Evolutionary conservation across 2,329 filamentous ascomycete species (phyloP).

Genomic region (Fragosphaeria purpurea): DNA sequence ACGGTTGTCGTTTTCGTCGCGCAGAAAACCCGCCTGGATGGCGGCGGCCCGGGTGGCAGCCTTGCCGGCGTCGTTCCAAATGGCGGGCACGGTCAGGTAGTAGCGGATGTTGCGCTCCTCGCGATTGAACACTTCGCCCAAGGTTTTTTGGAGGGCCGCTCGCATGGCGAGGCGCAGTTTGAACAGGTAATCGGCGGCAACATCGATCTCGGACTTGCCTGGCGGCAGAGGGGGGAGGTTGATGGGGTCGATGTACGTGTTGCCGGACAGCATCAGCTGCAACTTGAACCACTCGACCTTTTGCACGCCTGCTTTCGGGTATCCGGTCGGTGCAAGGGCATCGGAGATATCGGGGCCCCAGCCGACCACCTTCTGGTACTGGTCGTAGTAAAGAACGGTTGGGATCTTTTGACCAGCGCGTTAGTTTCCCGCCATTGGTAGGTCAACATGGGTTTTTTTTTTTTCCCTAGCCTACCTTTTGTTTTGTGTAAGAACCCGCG

Average conservation of each 20-base stretch:
- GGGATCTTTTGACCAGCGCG: constrained; percentile 57
- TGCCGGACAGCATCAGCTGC: constrained; percentile 95
- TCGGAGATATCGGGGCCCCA: constrained; percentile 98
- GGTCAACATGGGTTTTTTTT: background rate
- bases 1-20: constrained; percentile 95
- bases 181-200: constrained; percentile 98
- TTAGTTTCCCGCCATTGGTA: background rate
- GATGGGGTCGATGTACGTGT: constrained; percentile 98
- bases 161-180: constrained; percentile 96
- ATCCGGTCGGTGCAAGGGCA: constrained; percentile 89
- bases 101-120: constrained; percentile 98
- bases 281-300: constrained; percentile 99
- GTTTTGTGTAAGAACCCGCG: constrained; percentile 93
- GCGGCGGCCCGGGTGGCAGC: constrained; percentile 91
- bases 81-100: constrained; percentile 96
- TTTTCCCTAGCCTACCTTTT: constrained; percentile 58
- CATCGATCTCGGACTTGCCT: constrained; percentile 97
- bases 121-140: constrained; percentile 94
- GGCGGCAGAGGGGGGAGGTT: constrained; percentile 94
- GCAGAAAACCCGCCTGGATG: constrained; percentile 90
- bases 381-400: constrained; percentile 98
- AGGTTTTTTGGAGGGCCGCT: constrained; percentile 86
- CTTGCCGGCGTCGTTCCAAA: constrained; percentile 98
- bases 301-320: constrained; percentile 94
- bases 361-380: constrained; percentile 98